phyloP scores from a whole-genome alignment of 2,329 filamentous ascomycete species.

The Penicillium brevicompactum region DNA sequence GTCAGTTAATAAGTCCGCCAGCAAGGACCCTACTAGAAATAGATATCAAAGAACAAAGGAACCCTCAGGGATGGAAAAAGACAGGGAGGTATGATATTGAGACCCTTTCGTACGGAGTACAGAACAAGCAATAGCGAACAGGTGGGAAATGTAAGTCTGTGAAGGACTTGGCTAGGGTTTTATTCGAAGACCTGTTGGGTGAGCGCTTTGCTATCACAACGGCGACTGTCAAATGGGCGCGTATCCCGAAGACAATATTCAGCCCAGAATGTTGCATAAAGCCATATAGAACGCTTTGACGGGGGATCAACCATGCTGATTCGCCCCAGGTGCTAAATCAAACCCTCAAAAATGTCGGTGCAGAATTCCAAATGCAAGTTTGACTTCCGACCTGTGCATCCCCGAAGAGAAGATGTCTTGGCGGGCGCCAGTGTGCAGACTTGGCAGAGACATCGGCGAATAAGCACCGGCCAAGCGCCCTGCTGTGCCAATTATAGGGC shows the following conservation, averaged over 20 bases:
- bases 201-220: constrained; percentile 19
- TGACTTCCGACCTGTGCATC: constrained; percentile 9
- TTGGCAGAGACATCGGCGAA: constrained; percentile 15
- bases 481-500: constrained; percentile 14
- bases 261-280: not conserved
- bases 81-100: constrained; percentile 11
- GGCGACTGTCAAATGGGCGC: constrained; percentile 9
- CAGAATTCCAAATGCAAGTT: constrained; percentile 4
- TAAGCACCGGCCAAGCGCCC: constrained; percentile 4
- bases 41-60: constrained; percentile 5
- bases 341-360: constrained; percentile 4
- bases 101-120: constrained; percentile 10
- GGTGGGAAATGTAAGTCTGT: constrained; percentile 15
- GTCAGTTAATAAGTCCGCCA: constrained; percentile 17
- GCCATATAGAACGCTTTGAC: not conserved
- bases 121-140: constrained; percentile 1
- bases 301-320: constrained; percentile 3
- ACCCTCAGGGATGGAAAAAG: constrained; percentile 17
- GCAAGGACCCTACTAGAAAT: constrained; percentile 14
- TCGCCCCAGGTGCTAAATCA: not conserved
- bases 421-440: constrained; percentile 22
- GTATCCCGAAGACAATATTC: constrained; percentile 3
- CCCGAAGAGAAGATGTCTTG: constrained; percentile 8
- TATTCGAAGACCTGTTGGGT: constrained; percentile 2
- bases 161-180: not conserved